Percentiles rank a stretch among this genome's conserved stretches.
Evolutionary conservation across 148 eudicot genomes (phyloP).

Genomic region (Spergularia marina): DNA sequence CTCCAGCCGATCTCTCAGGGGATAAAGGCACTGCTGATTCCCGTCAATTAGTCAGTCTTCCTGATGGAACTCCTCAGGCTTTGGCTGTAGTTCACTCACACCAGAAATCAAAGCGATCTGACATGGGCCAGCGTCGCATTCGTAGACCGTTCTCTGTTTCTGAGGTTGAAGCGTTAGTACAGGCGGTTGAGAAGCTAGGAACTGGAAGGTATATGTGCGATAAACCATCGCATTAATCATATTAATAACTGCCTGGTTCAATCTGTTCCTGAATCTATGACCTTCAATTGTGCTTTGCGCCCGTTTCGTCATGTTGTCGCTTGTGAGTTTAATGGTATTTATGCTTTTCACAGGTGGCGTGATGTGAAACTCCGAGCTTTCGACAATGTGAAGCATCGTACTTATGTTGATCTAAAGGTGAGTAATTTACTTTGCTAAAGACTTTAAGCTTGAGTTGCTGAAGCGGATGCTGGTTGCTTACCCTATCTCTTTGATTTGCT

Average conservation of each 20-base stretch:
- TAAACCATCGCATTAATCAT: neutral
- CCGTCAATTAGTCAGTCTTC: slow-evolving; percentile 52
- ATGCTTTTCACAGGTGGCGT: slow-evolving; percentile 67
- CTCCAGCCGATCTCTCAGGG: slow-evolving; percentile 47
- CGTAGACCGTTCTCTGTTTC: slow-evolving; percentile 94
- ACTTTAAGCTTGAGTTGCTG: neutral
- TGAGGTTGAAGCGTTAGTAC: slow-evolving; percentile 93
- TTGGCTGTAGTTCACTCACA: slow-evolving; percentile 49
- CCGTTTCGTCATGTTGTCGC: neutral
- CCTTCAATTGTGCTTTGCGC: too few species aligned
- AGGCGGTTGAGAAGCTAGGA: slow-evolving; percentile 97
- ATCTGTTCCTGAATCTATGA: neutral
- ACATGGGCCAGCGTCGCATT: slow-evolving; percentile 79
- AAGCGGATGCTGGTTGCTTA: neutral
- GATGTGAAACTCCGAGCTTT: slow-evolving; percentile 89
- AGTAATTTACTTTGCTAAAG: neutral
- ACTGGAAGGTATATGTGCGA: slow-evolving; percentile 72
- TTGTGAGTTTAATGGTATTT: neutral
- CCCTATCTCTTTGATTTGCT: slow-evolving; percentile 7
- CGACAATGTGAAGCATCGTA: slow-evolving; percentile 85
- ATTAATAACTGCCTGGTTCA: too few species aligned
- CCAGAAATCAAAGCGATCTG: slow-evolving; percentile 61
- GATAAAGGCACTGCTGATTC: slow-evolving; percentile 58
- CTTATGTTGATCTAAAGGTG: slow-evolving; percentile 95
- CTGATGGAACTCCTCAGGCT: slow-evolving; percentile 51